A percentile compares a stretch with the other conserved stretches of the same genome.
Evolutionary conservation across 768 basidiomycete genomes (phyloP).

Genomic region (Amylocystis lapponica): DNA sequence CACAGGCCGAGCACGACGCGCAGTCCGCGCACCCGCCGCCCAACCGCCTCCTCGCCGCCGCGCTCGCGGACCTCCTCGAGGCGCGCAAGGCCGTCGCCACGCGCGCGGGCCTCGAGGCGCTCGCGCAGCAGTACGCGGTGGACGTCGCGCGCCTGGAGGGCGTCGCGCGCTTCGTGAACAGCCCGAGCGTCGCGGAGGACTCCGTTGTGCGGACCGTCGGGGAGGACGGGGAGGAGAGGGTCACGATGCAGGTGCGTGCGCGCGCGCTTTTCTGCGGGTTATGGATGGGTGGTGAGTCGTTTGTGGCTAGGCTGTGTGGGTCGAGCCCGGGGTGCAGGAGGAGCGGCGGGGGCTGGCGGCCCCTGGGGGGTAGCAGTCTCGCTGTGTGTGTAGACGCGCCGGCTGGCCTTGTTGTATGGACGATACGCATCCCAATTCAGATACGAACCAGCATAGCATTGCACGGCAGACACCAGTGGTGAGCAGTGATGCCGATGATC

Average conservation of each 20-base stretch:
- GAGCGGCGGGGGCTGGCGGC: too few relatives aligned
- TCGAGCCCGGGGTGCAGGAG: not conserved
- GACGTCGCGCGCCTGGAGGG: constrained; percentile 46
- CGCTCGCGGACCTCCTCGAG: constrained; percentile 55
- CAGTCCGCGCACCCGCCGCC: constrained; percentile 31
- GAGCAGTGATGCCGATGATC: too few relatives aligned
- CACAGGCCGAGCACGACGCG: constrained; percentile 51
- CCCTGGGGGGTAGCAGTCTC: too few relatives aligned
- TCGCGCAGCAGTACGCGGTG: constrained; percentile 51
- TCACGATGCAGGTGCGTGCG: constrained; percentile 43
- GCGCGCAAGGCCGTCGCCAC: constrained; percentile 47
- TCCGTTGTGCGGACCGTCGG: constrained; percentile 38
- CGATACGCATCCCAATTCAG: too few relatives aligned
- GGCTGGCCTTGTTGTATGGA: too few relatives aligned
- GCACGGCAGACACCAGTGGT: too few relatives aligned
- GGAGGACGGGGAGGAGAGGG: constrained; percentile 52
- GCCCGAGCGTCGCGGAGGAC: constrained; percentile 51
- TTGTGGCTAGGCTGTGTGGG: not conserved
- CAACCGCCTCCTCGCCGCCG: constrained; percentile 51
- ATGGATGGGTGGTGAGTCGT: not conserved
- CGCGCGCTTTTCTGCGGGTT: not conserved
- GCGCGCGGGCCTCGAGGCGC: constrained; percentile 36
- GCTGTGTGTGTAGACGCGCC: too few relatives aligned
- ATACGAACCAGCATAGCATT: too few relatives aligned
- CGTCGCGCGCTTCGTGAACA: constrained; percentile 53